Evolutionary conservation across 305 asterid genomes (phyloP).

Genomic region (Fraxinus baroniana): DNA sequence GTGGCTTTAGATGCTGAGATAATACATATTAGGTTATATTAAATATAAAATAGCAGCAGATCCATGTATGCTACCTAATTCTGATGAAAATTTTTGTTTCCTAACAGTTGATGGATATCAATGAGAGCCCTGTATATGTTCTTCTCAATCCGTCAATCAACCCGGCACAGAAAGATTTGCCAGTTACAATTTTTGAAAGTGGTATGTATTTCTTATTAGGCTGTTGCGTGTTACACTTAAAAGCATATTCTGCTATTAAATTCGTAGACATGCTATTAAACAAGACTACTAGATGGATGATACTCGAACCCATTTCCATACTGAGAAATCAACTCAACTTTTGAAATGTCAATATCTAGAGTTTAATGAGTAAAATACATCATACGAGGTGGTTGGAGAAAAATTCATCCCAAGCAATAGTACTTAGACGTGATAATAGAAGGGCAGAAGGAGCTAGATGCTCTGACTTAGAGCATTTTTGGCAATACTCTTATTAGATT

Average conservation of each 20-base stretch:
- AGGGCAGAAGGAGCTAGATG: background rate
- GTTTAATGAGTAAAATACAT: background rate
- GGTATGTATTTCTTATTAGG: conserved; percentile 47
- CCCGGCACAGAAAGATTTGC: conserved; percentile 92
- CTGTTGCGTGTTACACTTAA: background rate
- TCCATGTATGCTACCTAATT: conserved; percentile 15
- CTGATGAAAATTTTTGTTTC: conserved; percentile 15
- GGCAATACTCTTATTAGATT: background rate
- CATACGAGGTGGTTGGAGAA: background rate
- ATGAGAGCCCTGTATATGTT: conserved; percentile 89
- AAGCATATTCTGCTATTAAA: conserved; percentile 3
- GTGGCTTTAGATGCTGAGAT: background rate
- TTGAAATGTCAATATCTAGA: background rate
- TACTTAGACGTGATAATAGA: background rate
- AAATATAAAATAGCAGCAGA: background rate
- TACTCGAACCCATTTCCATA: background rate
- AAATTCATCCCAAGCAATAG: background rate
- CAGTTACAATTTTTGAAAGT: conserved; percentile 81
- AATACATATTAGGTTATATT: background rate
- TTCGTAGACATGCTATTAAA: background rate
- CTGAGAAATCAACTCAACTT: background rate
- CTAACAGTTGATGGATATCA: conserved; percentile 87
- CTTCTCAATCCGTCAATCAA: conserved; percentile 88
- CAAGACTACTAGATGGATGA: background rate
- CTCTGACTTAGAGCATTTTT: background rate